phyloP scores from a whole-genome alignment of 75 land plant genomes.

The Pseudotsuga menziesii region DNA sequence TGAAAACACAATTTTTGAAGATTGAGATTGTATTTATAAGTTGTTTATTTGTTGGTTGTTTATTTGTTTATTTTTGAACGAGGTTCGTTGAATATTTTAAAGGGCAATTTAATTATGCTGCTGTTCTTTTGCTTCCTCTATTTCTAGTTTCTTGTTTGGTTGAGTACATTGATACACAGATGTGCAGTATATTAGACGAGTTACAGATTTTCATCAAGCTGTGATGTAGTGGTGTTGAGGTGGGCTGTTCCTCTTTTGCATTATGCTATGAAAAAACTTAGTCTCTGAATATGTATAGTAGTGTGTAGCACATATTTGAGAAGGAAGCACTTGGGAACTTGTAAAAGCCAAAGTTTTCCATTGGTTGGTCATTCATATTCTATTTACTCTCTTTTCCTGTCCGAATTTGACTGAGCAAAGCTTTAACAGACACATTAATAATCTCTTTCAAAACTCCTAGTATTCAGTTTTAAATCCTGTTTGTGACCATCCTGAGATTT shows the following conservation, averaged over 20 bases:
- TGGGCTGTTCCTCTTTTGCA: not conserved
- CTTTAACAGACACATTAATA: not conserved
- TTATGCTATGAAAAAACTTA: not conserved
- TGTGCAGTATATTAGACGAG: too few species aligned
- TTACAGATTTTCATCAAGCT: not conserved
- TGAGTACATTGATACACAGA: not conserved
- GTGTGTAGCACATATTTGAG: not conserved
- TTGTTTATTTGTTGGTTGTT: conserved; percentile 11
- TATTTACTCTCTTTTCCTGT: not conserved
- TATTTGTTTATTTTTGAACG: too few species aligned
- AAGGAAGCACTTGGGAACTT: not conserved
- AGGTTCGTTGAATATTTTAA: not conserved
- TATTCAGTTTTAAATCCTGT: not conserved
- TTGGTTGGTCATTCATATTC: not conserved
- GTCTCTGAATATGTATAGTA: not conserved
- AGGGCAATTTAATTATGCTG: not conserved
- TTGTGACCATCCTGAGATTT: not conserved
- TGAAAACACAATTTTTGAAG: not conserved
- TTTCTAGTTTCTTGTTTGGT: not conserved
- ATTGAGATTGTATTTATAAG: not conserved
- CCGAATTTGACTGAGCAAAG: not conserved
- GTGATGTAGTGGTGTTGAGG: not conserved
- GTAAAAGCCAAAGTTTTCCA: not conserved
- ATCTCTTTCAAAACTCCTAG: not conserved
- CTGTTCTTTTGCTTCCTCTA: not conserved